phyloP scores from a whole-genome alignment of 768 basidiomycete genomes.

The Rhodotorula taiwanensis region DNA sequence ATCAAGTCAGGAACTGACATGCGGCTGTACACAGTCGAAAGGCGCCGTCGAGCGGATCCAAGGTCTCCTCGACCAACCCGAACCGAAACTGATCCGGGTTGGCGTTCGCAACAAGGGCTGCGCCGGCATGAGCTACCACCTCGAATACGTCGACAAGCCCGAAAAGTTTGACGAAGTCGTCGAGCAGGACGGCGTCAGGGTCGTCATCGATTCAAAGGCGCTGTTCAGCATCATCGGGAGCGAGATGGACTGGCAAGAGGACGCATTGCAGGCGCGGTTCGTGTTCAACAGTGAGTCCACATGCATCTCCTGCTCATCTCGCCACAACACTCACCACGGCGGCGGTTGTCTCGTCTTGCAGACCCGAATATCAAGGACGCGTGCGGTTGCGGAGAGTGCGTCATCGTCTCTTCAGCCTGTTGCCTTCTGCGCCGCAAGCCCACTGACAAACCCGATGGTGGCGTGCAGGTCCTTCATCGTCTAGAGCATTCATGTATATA shows the following conservation, averaged over 20 bases:
- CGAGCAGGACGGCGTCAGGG: constrained; percentile 86
- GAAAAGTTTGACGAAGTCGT: constrained; percentile 94
- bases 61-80: constrained; percentile 60
- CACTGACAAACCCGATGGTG: background rate
- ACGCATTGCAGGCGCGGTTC: constrained; percentile 62
- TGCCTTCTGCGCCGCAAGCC: background rate
- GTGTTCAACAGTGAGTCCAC: constrained; percentile 42
- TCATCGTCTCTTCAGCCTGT: background rate
- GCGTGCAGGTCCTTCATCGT: constrained; percentile 15
- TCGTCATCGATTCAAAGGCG: constrained; percentile 93
- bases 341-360: constrained; percentile 73
- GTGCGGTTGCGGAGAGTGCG: constrained; percentile 83
- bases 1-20: background rate
- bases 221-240: constrained; percentile 96
- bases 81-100: constrained; percentile 85
- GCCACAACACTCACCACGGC: constrained; percentile 53
- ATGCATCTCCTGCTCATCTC: background rate
- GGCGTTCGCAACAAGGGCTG: constrained; percentile 97
- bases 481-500: background rate
- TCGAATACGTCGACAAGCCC: constrained; percentile 87
- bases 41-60: constrained; percentile 65
- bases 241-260: constrained; percentile 98
- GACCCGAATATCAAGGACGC: constrained; percentile 93
- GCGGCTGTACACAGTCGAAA: constrained; percentile 57
- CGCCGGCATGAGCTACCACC: constrained; percentile 79